Conservation (phyloP, 176 grass and related monocot genomes). For the Hordeum marinum region DNA sequence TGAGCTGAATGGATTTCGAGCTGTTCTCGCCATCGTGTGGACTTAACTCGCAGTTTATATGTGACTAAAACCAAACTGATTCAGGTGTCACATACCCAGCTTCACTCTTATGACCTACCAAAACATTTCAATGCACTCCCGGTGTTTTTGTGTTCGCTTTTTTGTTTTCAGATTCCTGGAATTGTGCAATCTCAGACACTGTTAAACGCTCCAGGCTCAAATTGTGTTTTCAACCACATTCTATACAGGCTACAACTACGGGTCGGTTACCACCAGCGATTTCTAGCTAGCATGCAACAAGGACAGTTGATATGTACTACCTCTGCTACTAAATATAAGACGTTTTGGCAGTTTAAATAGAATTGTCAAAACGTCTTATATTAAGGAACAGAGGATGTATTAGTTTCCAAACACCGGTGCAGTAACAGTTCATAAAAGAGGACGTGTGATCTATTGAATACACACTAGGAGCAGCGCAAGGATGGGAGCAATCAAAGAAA, state of each 20-base stretch:
- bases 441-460: neutral
- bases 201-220: neutral
- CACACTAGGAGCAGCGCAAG: neutral
- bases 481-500: too few species aligned
- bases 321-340: too few species aligned
- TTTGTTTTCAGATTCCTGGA: neutral
- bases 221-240: neutral
- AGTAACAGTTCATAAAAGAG: neutral
- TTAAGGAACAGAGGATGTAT: neutral
- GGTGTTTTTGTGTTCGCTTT: neutral
- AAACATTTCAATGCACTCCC: neutral
- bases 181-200: too few species aligned
- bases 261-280: neutral
- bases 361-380: too few species aligned
- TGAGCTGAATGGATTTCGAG: neutral
- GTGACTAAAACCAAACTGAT: neutral
- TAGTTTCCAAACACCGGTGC: neutral
- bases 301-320: neutral
- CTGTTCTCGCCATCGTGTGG: neutral
- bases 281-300: neutral
- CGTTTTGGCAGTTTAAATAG: too few species aligned
- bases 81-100: neutral
- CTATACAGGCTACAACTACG: neutral
- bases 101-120: neutral
- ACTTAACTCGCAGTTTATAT: neutral